Percentiles rank a stretch among this genome's conserved stretches.
phyloP scores from a whole-genome alignment of 1,284 basidiomycete species.

The Entoloma clypeatum region DNA sequence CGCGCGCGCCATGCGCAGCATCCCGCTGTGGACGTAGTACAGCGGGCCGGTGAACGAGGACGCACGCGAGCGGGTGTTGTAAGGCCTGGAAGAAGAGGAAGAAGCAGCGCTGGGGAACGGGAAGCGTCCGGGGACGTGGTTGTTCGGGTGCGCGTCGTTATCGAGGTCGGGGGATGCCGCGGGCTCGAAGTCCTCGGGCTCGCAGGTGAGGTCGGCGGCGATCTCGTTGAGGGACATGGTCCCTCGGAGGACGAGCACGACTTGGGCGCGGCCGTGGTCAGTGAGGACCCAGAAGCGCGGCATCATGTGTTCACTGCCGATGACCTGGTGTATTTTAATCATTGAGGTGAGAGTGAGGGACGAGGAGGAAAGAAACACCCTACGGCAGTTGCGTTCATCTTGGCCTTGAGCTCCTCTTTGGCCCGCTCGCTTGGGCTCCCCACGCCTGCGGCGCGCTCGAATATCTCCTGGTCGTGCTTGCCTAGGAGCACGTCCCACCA shows the following conservation, averaged over 20 bases:
- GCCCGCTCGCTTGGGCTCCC: conserved; percentile 24
- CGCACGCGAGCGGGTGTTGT: conserved; percentile 7
- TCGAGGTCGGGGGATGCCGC: conserved; percentile 34
- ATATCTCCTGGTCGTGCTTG: conserved; percentile 75
- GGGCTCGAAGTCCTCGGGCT: conserved; percentile 63
- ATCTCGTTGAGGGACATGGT: conserved; percentile 82
- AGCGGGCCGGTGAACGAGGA: conserved; percentile 18
- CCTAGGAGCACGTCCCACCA: conserved; percentile 80
- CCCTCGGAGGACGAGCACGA: conserved; percentile 75
- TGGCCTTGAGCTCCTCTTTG: conserved; percentile 29
- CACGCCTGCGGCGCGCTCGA: conserved; percentile 44
- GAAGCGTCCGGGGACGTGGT: conserved; percentile 27
- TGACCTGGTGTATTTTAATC: conserved; percentile 40
- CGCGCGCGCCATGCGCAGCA: conserved; percentile 71
- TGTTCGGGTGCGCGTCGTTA: conserved; percentile 23
- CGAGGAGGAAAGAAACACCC: conserved; percentile 7
- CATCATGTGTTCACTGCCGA: conserved; percentile 68
- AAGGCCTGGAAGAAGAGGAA: background rate
- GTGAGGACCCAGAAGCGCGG: conserved; percentile 80
- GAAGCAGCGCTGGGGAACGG: conserved; percentile 22
- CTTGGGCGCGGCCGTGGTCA: conserved; percentile 65
- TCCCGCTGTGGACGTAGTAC: conserved; percentile 74
- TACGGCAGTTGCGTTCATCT: conserved; percentile 40
- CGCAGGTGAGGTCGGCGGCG: conserved; percentile 78
- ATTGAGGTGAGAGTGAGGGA: conserved; percentile 19